Evolutionary conservation across 2,329 filamentous ascomycete species (phyloP).

Genomic region (Cylindrodendrum hubeiense): DNA sequence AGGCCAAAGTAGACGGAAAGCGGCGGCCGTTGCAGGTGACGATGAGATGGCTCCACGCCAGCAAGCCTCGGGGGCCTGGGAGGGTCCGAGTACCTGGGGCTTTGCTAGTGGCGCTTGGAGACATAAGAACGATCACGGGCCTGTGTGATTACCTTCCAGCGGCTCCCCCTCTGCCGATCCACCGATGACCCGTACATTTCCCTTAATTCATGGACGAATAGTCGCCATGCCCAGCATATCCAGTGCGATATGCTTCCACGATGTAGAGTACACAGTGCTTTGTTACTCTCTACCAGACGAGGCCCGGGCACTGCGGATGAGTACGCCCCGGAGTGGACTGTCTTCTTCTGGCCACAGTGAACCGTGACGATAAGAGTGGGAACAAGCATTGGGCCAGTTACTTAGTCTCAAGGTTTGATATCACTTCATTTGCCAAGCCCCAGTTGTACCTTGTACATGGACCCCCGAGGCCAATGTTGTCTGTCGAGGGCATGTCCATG

Average conservation of each 20-base stretch:
- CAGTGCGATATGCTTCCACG: not conserved
- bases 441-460: not conserved
- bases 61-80: constrained; percentile 1
- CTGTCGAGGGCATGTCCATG: not conserved
- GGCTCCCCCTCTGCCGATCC: not conserved
- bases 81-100: not conserved
- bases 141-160: not conserved
- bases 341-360: not conserved
- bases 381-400: not conserved
- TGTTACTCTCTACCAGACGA: not conserved
- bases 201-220: not conserved
- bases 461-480: not conserved
- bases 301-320: not conserved
- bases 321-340: too few relatives aligned
- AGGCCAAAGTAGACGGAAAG: constrained; percentile 1
- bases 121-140: not conserved
- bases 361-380: not conserved
- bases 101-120: not conserved
- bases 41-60: constrained; percentile 28
- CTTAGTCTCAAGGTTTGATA: not conserved
- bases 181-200: constrained; percentile 1
- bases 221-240: not conserved
- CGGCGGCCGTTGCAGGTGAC: constrained; percentile 26
- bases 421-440: not conserved
- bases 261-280: not conserved